phyloP scores from a whole-genome alignment of 225 moss, liverwort and hornwort genomes.

The Marchantia paleacea region DNA sequence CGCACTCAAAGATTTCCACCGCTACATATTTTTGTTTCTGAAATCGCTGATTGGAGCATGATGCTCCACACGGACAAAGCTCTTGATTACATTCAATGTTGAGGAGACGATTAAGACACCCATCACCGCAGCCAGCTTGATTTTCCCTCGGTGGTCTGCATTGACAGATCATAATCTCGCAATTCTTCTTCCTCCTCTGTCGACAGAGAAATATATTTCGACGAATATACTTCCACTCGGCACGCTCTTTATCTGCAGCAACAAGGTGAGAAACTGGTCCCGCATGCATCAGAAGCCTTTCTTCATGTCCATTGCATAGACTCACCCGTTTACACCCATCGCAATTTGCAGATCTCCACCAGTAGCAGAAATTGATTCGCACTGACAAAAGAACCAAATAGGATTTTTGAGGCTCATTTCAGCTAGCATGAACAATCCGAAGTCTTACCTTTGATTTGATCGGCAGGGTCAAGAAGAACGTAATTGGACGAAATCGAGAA shows the following conservation, averaged over 20 bases:
- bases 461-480: too few species aligned
- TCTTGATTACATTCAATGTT: neutral
- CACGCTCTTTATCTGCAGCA: neutral
- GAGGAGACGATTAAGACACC: neutral
- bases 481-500: too few species aligned
- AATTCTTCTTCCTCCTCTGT: neutral
- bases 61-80: neutral
- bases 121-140: slow-evolving; percentile 1
- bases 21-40: neutral
- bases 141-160: neutral
- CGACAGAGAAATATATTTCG: neutral
- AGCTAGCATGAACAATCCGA: too few species aligned
- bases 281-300: too few species aligned
- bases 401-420: too few species aligned
- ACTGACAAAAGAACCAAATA: too few species aligned
- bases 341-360: neutral
- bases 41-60: neutral
- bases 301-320: too few species aligned
- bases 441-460: too few species aligned
- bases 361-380: too few species aligned
- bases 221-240: neutral
- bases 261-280: too few species aligned
- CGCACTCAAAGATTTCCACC: neutral
- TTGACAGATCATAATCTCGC: neutral
- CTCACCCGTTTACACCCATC: too few species aligned